Conservation (phyloP, 306 rosid species). For the Prunus dulcis region DNA sequence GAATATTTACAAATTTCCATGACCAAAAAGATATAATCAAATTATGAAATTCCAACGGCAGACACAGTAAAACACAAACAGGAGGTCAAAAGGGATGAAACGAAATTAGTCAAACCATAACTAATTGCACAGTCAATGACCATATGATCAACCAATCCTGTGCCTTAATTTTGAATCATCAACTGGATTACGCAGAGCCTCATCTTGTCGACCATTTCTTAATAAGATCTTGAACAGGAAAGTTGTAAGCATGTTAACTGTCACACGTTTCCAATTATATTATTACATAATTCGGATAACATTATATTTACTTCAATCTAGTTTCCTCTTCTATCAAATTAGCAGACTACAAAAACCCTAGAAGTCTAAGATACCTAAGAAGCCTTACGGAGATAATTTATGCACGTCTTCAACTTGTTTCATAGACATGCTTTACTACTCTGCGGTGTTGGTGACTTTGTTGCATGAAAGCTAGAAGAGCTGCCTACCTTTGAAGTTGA, state of each 20-base stretch:
- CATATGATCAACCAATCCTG: background rate
- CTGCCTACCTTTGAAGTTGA: slow-evolving; percentile 55
- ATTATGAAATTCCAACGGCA: background rate
- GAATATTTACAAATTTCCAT: no score
- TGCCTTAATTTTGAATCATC: no score
- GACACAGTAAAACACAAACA: no score
- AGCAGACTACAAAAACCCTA: background rate
- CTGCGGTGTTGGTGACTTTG: slow-evolving; percentile 48
- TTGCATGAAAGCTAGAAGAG: slow-evolving; percentile 51
- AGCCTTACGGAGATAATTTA: slow-evolving; percentile 11
- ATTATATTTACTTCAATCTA: background rate
- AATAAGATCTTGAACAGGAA: background rate
- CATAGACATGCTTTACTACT: slow-evolving; percentile 35
- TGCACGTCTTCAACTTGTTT: slow-evolving; percentile 24
- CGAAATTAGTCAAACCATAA: background rate
- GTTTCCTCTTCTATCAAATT: background rate
- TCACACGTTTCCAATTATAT: background rate
- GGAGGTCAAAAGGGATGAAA: background rate
- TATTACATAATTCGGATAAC: background rate
- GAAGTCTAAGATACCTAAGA: slow-evolving; percentile 16
- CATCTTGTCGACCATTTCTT: background rate
- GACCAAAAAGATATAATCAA: no score
- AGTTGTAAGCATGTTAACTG: background rate
- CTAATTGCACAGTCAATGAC: background rate
- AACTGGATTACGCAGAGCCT: no score